phyloP scores from a whole-genome alignment of 306 rosid species.

The Cucurbita maxima region DNA sequence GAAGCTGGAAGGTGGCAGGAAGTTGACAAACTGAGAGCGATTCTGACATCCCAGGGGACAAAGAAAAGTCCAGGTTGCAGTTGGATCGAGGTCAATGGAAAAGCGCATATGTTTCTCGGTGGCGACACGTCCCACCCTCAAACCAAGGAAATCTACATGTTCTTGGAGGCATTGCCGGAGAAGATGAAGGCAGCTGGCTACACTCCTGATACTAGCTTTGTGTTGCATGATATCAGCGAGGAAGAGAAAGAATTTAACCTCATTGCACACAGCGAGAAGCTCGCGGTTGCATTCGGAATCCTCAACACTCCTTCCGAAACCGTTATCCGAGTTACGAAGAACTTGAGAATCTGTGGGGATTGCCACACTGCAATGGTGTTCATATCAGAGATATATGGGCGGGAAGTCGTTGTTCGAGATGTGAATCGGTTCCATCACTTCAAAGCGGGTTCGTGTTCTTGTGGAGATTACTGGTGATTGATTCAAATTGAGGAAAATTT shows the following conservation, averaged over 20 bases:
- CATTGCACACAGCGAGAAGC: conserved; percentile 3
- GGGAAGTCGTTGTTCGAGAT: conserved; percentile 5
- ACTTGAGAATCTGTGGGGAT: conserved; percentile 4
- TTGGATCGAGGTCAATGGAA: conserved; percentile 44
- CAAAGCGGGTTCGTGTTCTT: neutral
- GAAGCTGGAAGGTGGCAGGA: conserved; percentile 65
- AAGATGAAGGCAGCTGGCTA: conserved; percentile 7
- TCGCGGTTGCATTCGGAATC: neutral
- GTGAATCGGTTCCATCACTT: conserved; percentile 3
- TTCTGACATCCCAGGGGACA: conserved; percentile 35
- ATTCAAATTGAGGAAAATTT: too few relatives aligned
- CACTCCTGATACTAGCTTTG: neutral
- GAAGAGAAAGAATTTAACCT: conserved; percentile 8
- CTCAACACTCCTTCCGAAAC: neutral
- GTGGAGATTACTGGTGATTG: conserved; percentile 7
- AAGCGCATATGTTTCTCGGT: conserved; percentile 46
- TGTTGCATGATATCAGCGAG: conserved; percentile 2
- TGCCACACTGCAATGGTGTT: conserved; percentile 6
- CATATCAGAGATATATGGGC: neutral
- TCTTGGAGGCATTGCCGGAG: conserved; percentile 20
- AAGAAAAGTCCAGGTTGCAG: conserved; percentile 73
- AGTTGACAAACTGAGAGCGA: conserved; percentile 47
- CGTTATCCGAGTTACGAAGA: conserved; percentile 3
- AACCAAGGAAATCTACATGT: conserved; percentile 34
- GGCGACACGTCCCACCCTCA: conserved; percentile 45